Evolutionary conservation across 148 eudicot species (phyloP).

Genomic region (Simmondsia chinensis): DNA sequence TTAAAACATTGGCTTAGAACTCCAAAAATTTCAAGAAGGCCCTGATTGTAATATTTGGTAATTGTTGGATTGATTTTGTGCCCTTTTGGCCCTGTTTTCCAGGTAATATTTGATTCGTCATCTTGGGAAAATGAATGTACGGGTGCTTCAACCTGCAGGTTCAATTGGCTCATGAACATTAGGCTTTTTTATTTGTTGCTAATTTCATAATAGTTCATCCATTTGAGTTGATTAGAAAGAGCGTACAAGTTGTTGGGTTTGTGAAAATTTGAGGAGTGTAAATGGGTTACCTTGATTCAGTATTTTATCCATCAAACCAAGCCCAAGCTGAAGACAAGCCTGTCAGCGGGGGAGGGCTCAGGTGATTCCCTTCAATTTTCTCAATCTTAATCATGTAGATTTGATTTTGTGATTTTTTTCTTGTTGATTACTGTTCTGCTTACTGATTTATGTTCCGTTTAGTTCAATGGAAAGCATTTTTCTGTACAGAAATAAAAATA

Average conservation of each 20-base stretch:
- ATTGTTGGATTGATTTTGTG: too few relatives aligned
- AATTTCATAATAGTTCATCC: conserved; percentile 7
- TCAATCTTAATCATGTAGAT: background rate
- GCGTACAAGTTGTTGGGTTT: conserved; percentile 14
- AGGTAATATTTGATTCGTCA: conserved; percentile 22
- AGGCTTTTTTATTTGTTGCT: conserved; percentile 7
- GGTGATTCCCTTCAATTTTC: conserved; percentile 20
- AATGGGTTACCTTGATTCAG: conserved; percentile 89
- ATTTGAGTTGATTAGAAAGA: conserved; percentile 17
- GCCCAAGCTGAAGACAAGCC: conserved; percentile 57
- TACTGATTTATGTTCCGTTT: too few relatives aligned
- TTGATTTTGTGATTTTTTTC: conserved; percentile 6
- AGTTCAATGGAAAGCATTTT: too few relatives aligned
- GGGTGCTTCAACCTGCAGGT: conserved; percentile 21
- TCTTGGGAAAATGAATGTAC: conserved; percentile 20
- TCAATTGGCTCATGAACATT: conserved; percentile 16
- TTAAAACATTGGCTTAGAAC: too few relatives aligned
- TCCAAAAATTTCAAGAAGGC: too few relatives aligned
- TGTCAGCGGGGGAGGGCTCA: conserved; percentile 82
- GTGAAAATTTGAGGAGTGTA: too few relatives aligned
- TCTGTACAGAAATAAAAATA: too few relatives aligned
- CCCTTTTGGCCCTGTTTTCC: too few relatives aligned
- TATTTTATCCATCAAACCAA: conserved; percentile 56
- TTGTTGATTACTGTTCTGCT: too few relatives aligned
- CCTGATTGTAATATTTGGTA: too few relatives aligned